Conservation (phyloP, 495 filamentous ascomycete species). For the Penicillium bialowiezense region DNA sequence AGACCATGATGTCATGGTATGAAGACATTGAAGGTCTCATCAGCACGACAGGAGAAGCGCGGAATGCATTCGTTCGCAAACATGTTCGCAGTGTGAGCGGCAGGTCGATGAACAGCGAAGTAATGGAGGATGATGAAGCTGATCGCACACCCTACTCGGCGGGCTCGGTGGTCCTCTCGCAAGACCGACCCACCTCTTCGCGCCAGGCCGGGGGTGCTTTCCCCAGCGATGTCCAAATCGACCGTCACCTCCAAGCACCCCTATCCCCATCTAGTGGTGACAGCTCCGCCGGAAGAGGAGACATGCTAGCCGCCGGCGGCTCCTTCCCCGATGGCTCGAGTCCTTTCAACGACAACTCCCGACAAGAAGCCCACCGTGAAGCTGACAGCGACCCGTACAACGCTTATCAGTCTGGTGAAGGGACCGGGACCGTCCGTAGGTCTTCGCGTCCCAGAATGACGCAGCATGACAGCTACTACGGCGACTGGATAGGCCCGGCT, state of each 20-base stretch:
- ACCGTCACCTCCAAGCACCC: slow-evolving; percentile 73
- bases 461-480: slow-evolving; percentile 43
- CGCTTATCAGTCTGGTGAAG: slow-evolving; percentile 5
- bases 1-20: slow-evolving; percentile 97
- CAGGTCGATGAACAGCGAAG: slow-evolving; percentile 65
- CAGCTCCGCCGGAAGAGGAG: slow-evolving; percentile 63
- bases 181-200: slow-evolving; percentile 45
- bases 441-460: slow-evolving; percentile 15
- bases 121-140: slow-evolving; percentile 85
- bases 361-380: slow-evolving; percentile 13
- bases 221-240: slow-evolving; percentile 79
- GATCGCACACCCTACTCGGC: slow-evolving; percentile 69
- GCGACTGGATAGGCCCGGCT: slow-evolving; percentile 40
- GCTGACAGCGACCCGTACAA: slow-evolving; percentile 12
- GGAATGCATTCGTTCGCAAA: slow-evolving; percentile 77
- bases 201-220: slow-evolving; percentile 87
- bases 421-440: slow-evolving; percentile 3
- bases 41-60: slow-evolving; percentile 84
- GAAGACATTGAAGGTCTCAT: slow-evolving; percentile 85
- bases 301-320: slow-evolving; percentile 56
- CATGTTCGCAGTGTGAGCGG: slow-evolving; percentile 75
- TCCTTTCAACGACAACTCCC: slow-evolving; percentile 15
- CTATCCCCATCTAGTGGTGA: slow-evolving; percentile 72
- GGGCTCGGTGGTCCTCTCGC: slow-evolving; percentile 45
- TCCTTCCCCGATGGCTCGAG: slow-evolving; percentile 50